A percentile compares a stretch with the other conserved stretches of the same genome.
Conservation (phyloP, 208 protist species). For the Acanthamoeba royreba region DNA sequence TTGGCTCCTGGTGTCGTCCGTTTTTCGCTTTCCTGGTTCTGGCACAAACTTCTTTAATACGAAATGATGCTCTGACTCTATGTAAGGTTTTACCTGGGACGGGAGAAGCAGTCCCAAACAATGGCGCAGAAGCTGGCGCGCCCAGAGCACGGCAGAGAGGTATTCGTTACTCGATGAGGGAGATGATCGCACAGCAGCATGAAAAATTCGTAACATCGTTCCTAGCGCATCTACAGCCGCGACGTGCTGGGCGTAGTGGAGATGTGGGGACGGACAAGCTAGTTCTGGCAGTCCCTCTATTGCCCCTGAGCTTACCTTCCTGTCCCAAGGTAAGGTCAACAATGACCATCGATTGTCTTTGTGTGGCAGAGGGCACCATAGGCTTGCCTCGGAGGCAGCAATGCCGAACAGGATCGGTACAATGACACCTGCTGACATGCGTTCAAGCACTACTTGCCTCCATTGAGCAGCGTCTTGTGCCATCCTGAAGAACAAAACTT, state of each 20-base stretch:
- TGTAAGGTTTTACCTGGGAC: too few relatives aligned
- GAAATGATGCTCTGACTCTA: too few relatives aligned
- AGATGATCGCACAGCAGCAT: neutral
- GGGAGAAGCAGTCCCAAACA: neutral
- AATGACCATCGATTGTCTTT: too few relatives aligned
- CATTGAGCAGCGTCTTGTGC: too few relatives aligned
- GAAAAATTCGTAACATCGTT: neutral
- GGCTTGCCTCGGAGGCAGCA: neutral
- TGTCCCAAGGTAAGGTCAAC: too few relatives aligned
- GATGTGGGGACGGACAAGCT: neutral
- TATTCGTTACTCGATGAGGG: neutral
- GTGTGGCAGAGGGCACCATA: neutral
- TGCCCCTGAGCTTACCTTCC: neutral
- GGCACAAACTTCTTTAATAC: too few relatives aligned
- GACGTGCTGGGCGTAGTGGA: neutral
- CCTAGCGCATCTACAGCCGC: neutral
- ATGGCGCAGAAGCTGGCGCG: too few relatives aligned
- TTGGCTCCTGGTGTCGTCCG: neutral
- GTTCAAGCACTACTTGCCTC: too few relatives aligned
- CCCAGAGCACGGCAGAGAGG: too few relatives aligned
- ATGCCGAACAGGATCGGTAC: neutral
- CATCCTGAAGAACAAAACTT: neutral
- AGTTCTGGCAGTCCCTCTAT: neutral
- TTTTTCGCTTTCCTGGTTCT: too few relatives aligned
- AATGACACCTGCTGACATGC: neutral